Base-by-base conservation (phyloP, 208 protist species). In the Crithidia mellificae region DNA sequence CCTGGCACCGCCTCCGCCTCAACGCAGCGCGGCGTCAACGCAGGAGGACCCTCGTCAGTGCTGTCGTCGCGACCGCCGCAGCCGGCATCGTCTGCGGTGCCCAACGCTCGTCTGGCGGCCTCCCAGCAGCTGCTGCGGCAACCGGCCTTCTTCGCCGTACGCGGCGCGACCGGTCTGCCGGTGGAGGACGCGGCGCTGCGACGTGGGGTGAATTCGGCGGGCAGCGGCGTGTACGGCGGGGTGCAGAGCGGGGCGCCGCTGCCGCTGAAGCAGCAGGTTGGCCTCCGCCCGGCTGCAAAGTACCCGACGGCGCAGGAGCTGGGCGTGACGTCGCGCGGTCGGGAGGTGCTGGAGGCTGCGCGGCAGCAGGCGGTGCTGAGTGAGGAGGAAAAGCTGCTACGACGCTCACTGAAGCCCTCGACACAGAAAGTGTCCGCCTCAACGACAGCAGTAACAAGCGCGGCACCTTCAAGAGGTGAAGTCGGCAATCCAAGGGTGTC, bases 121-220 rank as follows among this genome's bases (percentile, higher is more conserved):
- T 66, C 78, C 12, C 68, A 72, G 63, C 68, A 78, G 56, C 25
- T 79, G 39, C 64, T 84, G 55, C 78, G 76, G 4, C 69, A 77
- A 36, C 50, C 34, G 15, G 58, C 73, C 0, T 87, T 92, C 61
- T 73, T 92, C 34, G 84, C 86, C 7, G 87, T 93, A 38, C 72
- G 73, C 46, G 84, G 84, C 19, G 71, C 52, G 15, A 81, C 69
- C 6, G 87, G 87, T 2, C 75, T 88, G 5, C 85, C 85, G 11
- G 64, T 77, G 14, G 68, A 66, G n/a, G 74, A 74, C n/a, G 55
- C 68, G n/a, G 70, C 53, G 20, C 63, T n/a, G 39, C 62, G 70
- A 17, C 56, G 36, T 24, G 27, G 70, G 34, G 0, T 77, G 49
- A 34, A 41, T 51, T 47, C 56, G 17, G 50, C 66, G 20, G 43